These are phyloP conservation scores for Neurospora discreta DNA, from an alignment of 495 filamentous ascomycete genomes.

Conservation along the genomic window DNA sequence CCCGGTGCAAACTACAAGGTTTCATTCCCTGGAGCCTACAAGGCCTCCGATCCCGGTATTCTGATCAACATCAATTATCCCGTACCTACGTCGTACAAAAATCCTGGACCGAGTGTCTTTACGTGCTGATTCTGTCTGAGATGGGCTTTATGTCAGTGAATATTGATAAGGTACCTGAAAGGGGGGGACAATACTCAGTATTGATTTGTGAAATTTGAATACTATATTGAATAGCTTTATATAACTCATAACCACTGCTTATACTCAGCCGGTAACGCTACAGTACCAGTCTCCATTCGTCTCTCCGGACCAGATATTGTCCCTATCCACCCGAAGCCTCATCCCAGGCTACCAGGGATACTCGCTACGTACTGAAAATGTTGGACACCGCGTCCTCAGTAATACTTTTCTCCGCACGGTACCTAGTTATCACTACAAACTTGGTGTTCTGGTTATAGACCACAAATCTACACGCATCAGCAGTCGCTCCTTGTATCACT, in stretches of 20 bases:
- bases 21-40: constrained; percentile 31
- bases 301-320: neutral
- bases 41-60: constrained; percentile 29
- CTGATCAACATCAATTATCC: constrained; percentile 35
- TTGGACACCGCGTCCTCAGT: neutral
- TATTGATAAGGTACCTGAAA: neutral
- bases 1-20: constrained; percentile 20
- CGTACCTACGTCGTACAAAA: constrained; percentile 30
- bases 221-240: neutral
- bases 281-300: neutral
- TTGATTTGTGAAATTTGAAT: neutral
- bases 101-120: constrained; percentile 32
- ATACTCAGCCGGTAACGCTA: neutral
- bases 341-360: neutral
- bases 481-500: neutral
- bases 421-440: neutral
- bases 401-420: neutral
- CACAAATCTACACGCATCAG: neutral
- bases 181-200: neutral
- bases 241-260: neutral
- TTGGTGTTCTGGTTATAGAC: neutral
- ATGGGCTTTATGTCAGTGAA: constrained; percentile 17
- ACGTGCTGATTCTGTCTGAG: constrained; percentile 13
- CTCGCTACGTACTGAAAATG: neutral
- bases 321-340: neutral